Base-by-base conservation (phyloP, 2,329 filamentous ascomycete species). In the Aureobasidium namibiae region DNA sequence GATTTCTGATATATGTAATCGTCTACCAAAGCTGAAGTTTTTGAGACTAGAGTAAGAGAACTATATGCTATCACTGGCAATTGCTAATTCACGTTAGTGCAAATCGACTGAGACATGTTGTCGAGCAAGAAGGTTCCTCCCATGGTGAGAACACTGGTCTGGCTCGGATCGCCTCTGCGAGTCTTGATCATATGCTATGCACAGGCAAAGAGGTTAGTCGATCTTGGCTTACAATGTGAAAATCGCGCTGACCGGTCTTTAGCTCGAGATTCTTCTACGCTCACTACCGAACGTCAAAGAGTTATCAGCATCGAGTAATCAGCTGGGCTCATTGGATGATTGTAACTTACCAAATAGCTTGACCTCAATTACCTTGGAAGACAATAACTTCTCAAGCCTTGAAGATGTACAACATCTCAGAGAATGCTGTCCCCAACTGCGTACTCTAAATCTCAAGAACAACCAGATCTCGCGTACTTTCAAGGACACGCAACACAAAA, bases 11-110 rank as follows among this genome's bases (percentile, higher is more conserved):
- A 88, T 97, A 39, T 94, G 89, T 69, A 75, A 75, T 7, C 82
- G 88, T 63, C 75, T 97, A 36, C 78, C 80, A n/a, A 77, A 78
- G 21, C 70, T 97, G 63, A 82, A 76, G 60, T 83, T 75, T 52
- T 70, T 96, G 65, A 85, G 84, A 63, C 74, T 92, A 36, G 89
- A 88, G 89, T 92, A 75, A 67, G 84, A 69, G 29, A 50, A n/a
- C 3, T 5, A 23, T 6, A 39, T 31, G 6, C 9, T 8, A 4
- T 8, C 45, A 8, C 16, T 50, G n/a, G 24, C 13, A 6, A 3
- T 26, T 29, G 34, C 62, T 63, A 41, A 21, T 39, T 59, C 21
- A 42, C 61, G 59, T 24, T 52, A 92, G 89, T 73, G 88, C 88
- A 14, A 94, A 92, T 67, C 86, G 89, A 2, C 83, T 89, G 61